phyloP scores from a whole-genome alignment of 2,329 filamentous ascomycete genomes.

The Paraphoma chrysanthemicola region DNA sequence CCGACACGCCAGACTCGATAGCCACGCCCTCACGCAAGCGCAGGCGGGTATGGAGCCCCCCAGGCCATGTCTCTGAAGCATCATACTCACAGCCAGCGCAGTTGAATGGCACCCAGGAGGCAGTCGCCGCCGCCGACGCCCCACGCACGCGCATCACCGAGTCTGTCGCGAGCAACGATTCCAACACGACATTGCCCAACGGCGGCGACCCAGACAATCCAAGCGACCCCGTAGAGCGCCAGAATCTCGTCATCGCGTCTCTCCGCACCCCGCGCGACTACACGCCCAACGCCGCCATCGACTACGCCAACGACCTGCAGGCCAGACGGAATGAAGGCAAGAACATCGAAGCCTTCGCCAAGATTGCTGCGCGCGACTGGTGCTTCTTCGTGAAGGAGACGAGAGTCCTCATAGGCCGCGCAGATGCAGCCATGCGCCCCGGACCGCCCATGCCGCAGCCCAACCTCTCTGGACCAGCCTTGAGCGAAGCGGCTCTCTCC shows the following conservation, averaged over 20 bases:
- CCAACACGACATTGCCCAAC: constrained; percentile 45
- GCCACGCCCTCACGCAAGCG: constrained; percentile 57
- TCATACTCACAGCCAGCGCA: constrained; percentile 28
- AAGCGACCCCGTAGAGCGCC: constrained; percentile 42
- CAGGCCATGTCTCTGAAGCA: constrained; percentile 4
- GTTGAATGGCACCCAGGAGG: constrained; percentile 44
- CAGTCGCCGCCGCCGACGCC: constrained; percentile 27
- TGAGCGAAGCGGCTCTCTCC: constrained; percentile 29
- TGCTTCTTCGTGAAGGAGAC: constrained; percentile 82
- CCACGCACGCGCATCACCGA: constrained; percentile 44
- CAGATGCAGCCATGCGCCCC: constrained; percentile 39
- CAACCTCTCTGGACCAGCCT: constrained; percentile 30
- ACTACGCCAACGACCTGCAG: constrained; percentile 62
- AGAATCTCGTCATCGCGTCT: constrained; percentile 47
- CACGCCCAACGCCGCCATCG: constrained; percentile 62
- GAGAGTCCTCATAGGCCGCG: constrained; percentile 76
- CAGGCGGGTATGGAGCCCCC: constrained; percentile 50
- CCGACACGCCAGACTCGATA: constrained; percentile 56
- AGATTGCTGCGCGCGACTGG: constrained; percentile 82
- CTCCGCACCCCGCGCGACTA: constrained; percentile 52
- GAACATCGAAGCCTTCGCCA: constrained; percentile 72
- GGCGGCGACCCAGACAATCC: constrained; percentile 38
- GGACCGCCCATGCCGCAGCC: constrained; percentile 37
- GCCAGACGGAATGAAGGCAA: constrained; percentile 50
- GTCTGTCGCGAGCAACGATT: constrained; percentile 52